These are phyloP conservation scores for Voacanga thouarsii DNA, from an alignment of 257 asterid genomes.

Conservation along the genomic window DNA sequence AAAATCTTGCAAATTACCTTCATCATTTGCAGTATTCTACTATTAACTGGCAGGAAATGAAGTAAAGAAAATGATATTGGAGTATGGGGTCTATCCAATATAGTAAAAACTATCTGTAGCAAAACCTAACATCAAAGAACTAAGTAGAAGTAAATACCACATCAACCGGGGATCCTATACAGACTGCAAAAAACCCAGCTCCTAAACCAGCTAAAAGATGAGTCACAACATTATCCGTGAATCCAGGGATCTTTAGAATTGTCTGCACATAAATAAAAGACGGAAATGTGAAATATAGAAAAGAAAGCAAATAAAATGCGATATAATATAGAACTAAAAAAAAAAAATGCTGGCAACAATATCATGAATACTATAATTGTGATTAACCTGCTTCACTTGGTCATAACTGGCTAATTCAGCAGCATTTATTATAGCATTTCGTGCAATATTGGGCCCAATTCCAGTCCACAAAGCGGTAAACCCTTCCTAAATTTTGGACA, in stretches of 20 bases:
- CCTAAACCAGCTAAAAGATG: constrained; percentile 91
- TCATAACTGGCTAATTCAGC: constrained; percentile 98
- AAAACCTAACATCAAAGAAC: background rate
- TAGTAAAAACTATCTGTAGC: background rate
- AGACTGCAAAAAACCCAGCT: constrained; percentile 97
- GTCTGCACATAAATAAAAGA: constrained; percentile 41
- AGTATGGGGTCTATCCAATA: background rate
- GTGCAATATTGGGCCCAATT: constrained; percentile 85
- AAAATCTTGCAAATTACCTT: background rate
- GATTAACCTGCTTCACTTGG: constrained; percentile 89
- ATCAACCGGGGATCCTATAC: constrained; percentile 98
- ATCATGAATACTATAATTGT: background rate
- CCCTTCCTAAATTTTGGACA: constrained; percentile 65
- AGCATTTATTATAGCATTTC: constrained; percentile 97
- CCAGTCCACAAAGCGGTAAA: constrained; percentile 87
- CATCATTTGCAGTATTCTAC: background rate
- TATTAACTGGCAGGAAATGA: background rate
- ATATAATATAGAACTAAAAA: constrained; percentile 2
- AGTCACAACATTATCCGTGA: constrained; percentile 85
- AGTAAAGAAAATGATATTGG: background rate
- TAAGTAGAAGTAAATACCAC: constrained; percentile 52
- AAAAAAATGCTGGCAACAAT: background rate
- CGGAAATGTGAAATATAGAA: constrained; percentile 6
- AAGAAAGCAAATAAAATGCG: constrained; percentile 16
- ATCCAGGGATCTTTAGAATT: constrained; percentile 89